Evolutionary conservation across 1,284 basidiomycete genomes (phyloP), one percentile per base, ranked within the genome.

Genomic region (Cystobasidiaceae sp.): DNA sequence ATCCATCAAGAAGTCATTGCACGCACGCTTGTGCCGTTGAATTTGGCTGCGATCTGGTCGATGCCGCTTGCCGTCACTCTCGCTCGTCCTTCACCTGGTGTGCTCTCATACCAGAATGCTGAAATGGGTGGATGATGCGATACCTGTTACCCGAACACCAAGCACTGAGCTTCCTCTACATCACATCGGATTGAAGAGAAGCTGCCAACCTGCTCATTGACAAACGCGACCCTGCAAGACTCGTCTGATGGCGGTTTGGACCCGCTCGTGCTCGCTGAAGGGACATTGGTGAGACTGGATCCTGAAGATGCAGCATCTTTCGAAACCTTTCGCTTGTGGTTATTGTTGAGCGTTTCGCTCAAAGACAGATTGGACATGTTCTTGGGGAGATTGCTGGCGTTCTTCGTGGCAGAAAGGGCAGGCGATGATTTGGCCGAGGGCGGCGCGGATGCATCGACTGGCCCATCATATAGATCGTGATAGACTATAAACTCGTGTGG

Each of bases 91-190:
- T 28, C 66, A 39, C 21, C 63, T 41, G 76, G 49, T 70, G 74
- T 48, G 33, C 69, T 62, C 56, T 75, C 73, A n/a, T 89, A 89
- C 71, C 85, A 86, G 75, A 87, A 97, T 1, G 90, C 87, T 0
- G 91, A 96, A 44, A 97, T 84, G 1, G 94, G 94, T 0, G 94
- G 96, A 74, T 98, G 94, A 78, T 98, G 94, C 8, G 90, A 96
- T 44, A 97, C 86, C 78, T 94, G 91, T 74, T 89, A 39, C 11
- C 11, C 37, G n/a, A n/a, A n/a, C n/a, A n/a, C n/a, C n/a, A n/a
- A n/a, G n/a, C n/a, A n/a, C n/a, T n/a, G 43, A 44, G 19, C 43
- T 19, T 11, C 37, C 37, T 11, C n/a, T 11, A 11, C n/a, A n/a
- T n/a, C n/a, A 39, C 37, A 11, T 39, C 11, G 37, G 11, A 21